Evolutionary conservation across 352 stramenopile species (phyloP).

Genomic region (Globisporangium paddicum): DNA sequence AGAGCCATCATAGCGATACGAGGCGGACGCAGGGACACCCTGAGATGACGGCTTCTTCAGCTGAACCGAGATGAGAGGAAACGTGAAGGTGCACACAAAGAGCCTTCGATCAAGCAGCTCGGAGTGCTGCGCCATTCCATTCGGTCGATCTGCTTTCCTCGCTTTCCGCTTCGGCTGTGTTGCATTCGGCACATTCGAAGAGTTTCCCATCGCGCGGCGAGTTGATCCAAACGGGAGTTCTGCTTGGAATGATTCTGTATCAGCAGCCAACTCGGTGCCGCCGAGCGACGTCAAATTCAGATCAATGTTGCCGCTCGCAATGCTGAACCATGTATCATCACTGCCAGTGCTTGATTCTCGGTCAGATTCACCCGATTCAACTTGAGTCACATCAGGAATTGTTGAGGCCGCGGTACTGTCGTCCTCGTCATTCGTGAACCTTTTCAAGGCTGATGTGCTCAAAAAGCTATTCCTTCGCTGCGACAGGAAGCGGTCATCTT

Average conservation of each 20-base stretch:
- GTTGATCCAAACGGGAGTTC: slow-evolving; percentile 1
- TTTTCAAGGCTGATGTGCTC: slow-evolving; percentile 47
- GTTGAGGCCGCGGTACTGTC: slow-evolving; percentile 14
- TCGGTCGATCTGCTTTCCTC: slow-evolving; percentile 21
- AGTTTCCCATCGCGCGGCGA: neutral
- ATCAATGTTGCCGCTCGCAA: slow-evolving; percentile 65
- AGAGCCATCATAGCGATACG: slow-evolving; percentile 54
- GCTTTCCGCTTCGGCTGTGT: slow-evolving; percentile 19
- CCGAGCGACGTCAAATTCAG: slow-evolving; percentile 14
- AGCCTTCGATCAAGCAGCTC: slow-evolving; percentile 68
- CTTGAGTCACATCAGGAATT: slow-evolving; percentile 14
- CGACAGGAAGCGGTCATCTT: slow-evolving; percentile 19
- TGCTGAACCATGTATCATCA: slow-evolving; percentile 89
- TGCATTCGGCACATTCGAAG: neutral
- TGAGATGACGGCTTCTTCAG: slow-evolving; percentile 67
- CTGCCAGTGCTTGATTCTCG: slow-evolving; percentile 69
- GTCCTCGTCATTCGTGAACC: slow-evolving; percentile 39
- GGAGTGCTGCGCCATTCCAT: slow-evolving; percentile 10
- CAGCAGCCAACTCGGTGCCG: neutral
- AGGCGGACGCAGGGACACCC: slow-evolving; percentile 37
- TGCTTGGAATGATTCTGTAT: neutral
- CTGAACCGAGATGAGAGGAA: slow-evolving; percentile 76
- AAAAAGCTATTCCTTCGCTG: slow-evolving; percentile 33
- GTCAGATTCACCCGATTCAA: slow-evolving; percentile 38
- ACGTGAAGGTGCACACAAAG: slow-evolving; percentile 77